Base-by-base conservation (phyloP, 2,329 filamentous ascomycete species). In the Penicillium sp. region DNA sequence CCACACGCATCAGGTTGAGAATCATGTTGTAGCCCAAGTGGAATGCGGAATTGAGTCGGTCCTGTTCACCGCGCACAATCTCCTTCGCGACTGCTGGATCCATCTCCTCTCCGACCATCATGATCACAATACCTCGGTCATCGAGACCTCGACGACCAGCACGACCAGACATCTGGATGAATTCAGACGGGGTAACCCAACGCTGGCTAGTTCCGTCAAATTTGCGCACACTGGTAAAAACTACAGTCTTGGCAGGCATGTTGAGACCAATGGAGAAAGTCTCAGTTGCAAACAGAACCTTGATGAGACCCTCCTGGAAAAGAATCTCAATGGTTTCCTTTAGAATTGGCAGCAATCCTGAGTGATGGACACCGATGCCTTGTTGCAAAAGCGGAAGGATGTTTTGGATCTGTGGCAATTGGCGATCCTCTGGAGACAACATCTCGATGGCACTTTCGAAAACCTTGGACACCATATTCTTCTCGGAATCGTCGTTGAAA, bases 1-100 rank as follows among this genome's bases (percentile, higher is more conserved):
- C 94, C n/a, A 99, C 93, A 75, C 94, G 85, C 73, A 97, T 87
- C 58, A 99, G 77, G 69, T 99, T 99, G 55, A 99, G 81, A 68
- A 99, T 90, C 94, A 99, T 99, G 78, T 99, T 99, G 80, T 99
- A 99, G 32, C 94, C 92, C 16, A 99, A 82, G 71, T 99, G 90
- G 76, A 99, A 99, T 1, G 94, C 94, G 4, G 94, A 97, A 75
- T 97, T 97, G 31, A 99, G 86, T 63, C 92, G 91, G 73, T 99
- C 95, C 73, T 99, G 94, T 69, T 97, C 89, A 63, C 94, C 94
- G 50, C 94, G 91, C 13, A 99, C 94, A 65, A 99, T 97, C 60
- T 90, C 87, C 75, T 96, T 96, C 40, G 94, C 93, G n/a, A 88
- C 86, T 2, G 90, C 86, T 1, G 94, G 94, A 68, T 99, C 94